These are phyloP conservation scores for Aureobasidium sp. DNA, from an alignment of 2,329 filamentous ascomycete species.

Conservation along the genomic window DNA sequence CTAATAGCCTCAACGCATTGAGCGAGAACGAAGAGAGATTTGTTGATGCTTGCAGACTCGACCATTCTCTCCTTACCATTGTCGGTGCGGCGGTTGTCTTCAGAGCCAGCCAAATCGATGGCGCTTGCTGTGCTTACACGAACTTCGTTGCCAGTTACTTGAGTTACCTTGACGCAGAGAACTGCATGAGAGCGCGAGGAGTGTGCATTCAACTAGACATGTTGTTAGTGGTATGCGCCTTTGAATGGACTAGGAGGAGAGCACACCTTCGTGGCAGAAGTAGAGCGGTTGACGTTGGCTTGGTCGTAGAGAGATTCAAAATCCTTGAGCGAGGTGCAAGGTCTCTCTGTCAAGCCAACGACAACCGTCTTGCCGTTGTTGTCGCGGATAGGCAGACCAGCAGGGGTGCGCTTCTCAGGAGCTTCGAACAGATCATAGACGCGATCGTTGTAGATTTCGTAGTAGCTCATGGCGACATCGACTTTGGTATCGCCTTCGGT, in stretches of 20 bases:
- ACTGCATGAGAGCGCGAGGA: conserved; percentile 88
- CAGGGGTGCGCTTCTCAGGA: conserved; percentile 74
- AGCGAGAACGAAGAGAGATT: conserved; percentile 87
- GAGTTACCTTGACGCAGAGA: conserved; percentile 78
- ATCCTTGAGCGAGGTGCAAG: conserved; percentile 78
- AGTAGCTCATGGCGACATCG: conserved; percentile 75
- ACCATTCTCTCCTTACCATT: conserved; percentile 87
- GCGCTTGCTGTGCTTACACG: conserved; percentile 80
- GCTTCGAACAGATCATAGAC: conserved; percentile 86
- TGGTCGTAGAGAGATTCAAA: conserved; percentile 88
- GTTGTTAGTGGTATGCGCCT: not conserved
- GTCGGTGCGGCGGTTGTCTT: conserved; percentile 89
- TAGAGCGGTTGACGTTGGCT: conserved; percentile 83
- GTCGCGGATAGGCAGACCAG: conserved; percentile 75
- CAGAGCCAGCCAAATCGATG: conserved; percentile 90
- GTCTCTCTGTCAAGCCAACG: conserved; percentile 73
- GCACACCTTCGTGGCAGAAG: conserved; percentile 69
- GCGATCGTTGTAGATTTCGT: conserved; percentile 96
- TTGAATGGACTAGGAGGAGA: not conserved
- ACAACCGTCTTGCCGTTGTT: conserved; percentile 83
- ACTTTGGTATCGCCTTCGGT: conserved; percentile 62
- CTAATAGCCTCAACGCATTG: conserved; percentile 95
- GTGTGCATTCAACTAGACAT: conserved; percentile 66
- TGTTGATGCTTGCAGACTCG: conserved; percentile 97
- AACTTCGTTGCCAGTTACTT: conserved; percentile 61